Evolutionary conservation across 2,329 filamentous ascomycete genomes (phyloP).

Genomic region (Aureobasidium namibiae): DNA sequence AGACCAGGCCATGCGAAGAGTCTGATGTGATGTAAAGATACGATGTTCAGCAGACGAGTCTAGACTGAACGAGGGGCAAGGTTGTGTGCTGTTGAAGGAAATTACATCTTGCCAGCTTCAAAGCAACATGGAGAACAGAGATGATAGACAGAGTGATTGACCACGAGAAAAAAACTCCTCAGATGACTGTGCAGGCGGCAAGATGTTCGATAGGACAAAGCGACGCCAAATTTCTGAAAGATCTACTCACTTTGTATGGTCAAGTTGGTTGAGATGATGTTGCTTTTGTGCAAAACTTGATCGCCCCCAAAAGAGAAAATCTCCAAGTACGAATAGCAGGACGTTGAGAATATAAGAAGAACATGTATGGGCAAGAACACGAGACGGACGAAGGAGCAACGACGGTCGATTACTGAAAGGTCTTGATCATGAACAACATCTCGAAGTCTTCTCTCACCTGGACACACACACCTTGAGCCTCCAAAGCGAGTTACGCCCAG

Average conservation of each 20-base stretch:
- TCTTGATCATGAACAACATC: slow-evolving; percentile 9
- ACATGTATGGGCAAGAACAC: background rate
- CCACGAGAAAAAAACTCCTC: background rate
- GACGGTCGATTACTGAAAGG: background rate
- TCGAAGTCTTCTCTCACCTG: slow-evolving; percentile 10
- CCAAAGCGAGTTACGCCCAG: slow-evolving; percentile 10
- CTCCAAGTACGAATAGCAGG: background rate
- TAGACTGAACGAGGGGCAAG: background rate
- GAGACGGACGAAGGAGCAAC: background rate
- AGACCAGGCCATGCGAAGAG: background rate
- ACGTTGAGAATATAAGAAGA: background rate
- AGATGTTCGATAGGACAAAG: background rate
- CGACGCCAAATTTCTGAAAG: background rate
- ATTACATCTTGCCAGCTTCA: background rate
- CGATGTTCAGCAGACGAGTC: background rate
- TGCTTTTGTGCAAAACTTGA: slow-evolving; percentile 13
- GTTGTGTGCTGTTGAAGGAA: background rate
- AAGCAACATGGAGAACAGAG: background rate
- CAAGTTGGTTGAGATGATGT: slow-evolving; percentile 6
- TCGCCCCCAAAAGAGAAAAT: background rate
- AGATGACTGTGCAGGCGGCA: background rate
- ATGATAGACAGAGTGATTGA: background rate
- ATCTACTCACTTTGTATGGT: slow-evolving; percentile 1
- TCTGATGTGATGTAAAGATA: background rate
- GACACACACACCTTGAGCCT: slow-evolving; percentile 12